Base-by-base conservation (phyloP, 495 filamentous ascomycete genomes). In the Astrocystis sublimbata region DNA sequence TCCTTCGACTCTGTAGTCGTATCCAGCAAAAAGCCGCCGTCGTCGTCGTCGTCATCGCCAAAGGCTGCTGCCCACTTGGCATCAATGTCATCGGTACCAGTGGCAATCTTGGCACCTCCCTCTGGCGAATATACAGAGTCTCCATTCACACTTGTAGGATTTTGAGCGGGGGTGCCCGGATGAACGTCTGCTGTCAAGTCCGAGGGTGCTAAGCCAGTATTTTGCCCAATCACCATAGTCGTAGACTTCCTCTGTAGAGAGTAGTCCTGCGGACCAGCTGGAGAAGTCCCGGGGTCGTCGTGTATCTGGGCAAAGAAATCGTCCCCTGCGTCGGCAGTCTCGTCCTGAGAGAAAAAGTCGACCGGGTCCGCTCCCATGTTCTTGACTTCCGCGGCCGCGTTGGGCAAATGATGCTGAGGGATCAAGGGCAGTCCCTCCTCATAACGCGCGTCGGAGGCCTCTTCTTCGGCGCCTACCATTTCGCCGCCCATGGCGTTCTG, bases 41-140 rank as follows among this genome's bases (percentile, higher is more conserved):
- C 89, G 49, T 89, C 83, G 42, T 92, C 79, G 56, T 93, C 91
- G n/a, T n/a, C n/a, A n/a, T n/a, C n/a, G 65, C 94, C 89, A 65
- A 97, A 80, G 61, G 90, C 89, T 43, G 87, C 90, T 66, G 92
- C 80, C 94, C 94, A 97, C 64, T 88, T 85, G 2, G 89, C 89
- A 47, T 89, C 88, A 6, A 94, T 74, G 65, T 94, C 88, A 24
- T 58, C 59, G 31, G 60, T 58, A 45, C 64, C 41, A 15, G 58
- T 46, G 13, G 52, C 45, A 3, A 45, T 35, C 41, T 51, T 43
- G 26, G 51, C 54, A 0, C 31, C 73, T 35, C 67, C 61, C 30
- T 73, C 67, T 19, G 63, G 47, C 43, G 59, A 40, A 24, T 63
- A 7, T 66, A 76, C 75, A 13, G 72, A 71, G 40, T 70, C 68